Evolutionary conservation across 1,284 basidiomycete genomes (phyloP), one percentile per base, ranked within the genome.

Genomic region (Malassezia cuniculi): DNA sequence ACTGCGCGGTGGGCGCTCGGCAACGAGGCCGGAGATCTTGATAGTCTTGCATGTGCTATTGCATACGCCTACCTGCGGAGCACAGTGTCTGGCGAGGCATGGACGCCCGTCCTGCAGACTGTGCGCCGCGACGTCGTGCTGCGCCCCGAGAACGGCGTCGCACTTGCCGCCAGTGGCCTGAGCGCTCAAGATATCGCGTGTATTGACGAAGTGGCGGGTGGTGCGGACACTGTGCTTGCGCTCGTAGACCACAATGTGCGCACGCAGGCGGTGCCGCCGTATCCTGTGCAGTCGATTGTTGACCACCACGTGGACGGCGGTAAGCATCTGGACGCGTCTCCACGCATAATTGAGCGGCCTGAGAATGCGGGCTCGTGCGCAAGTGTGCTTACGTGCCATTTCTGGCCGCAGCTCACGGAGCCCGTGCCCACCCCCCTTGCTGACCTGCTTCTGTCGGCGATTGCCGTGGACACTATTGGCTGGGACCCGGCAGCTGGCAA

Each of bases 261-360:
- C 4, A 40, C 31, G 18, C 28, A 30, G 11, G 9, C 17, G 11
- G 37, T 47, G 24, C 18, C 22, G 5, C 61, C 68, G 17, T 34
- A 47, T 1, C 68, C 68, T 6, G 83, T 94, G 5, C 71, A 76
- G 1, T 78, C 79, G 1, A 72, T 94, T 36, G 70, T 95, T 14
- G 89, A 95, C 67, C 90, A 95, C 63, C 87, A 95, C 66, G 78
- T 74, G 27, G 86, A 94, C 68, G 87, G 90, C 56, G 73, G 74
- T 0, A 68, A 73, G 2, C 76, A 89, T 64, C 64, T 62, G 7
- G 39, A 55, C 22, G 72, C 41, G 9, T 15, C 7, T 10, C 15
- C 31, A 22, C 35, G 53, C 15, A 17, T 47, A 3, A 18, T 57
- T 14, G 21, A 33, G 14, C 10, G 25, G 28, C 42, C 48, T 11